phyloP scores from a whole-genome alignment of 1,284 basidiomycete species.

The Anthracocystis setariae region DNA sequence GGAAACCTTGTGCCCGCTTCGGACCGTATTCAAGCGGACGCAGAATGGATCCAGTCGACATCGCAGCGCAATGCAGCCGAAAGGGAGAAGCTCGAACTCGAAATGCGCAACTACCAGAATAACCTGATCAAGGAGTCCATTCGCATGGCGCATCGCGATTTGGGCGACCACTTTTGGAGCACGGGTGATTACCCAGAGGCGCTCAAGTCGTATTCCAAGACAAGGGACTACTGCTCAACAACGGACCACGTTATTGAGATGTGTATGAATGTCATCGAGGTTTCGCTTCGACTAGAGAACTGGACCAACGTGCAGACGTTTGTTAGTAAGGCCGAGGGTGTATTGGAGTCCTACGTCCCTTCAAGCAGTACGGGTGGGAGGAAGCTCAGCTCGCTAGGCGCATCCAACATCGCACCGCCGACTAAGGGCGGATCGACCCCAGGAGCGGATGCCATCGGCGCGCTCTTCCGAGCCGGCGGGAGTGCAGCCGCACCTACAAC shows the following conservation, averaged over 20 bases:
- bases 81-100: conserved; percentile 80
- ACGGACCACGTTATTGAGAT: conserved; percentile 85
- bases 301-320: conserved; percentile 84
- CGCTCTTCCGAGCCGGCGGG: conserved; percentile 65
- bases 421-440: conserved; percentile 46
- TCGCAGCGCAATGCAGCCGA: conserved; percentile 75
- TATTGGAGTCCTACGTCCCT: conserved; percentile 75
- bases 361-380: conserved; percentile 69
- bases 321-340: conserved; percentile 88
- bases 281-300: conserved; percentile 82
- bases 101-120: conserved; percentile 86
- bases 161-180: conserved; percentile 79
- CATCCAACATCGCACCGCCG: conserved; percentile 33
- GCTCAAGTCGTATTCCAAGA: conserved; percentile 82
- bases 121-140: conserved; percentile 96
- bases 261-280: conserved; percentile 68
- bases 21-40: conserved; percentile 52
- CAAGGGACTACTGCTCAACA: conserved; percentile 84
- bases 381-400: conserved; percentile 36
- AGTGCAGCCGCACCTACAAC: conserved; percentile 20
- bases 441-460: conserved; percentile 61
- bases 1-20: conserved; percentile 23
- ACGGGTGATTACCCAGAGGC: conserved; percentile 77
- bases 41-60: conserved; percentile 76
- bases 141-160: conserved; percentile 84